phyloP scores from a whole-genome alignment of 208 protist genomes.

The Wallacemonas sp. region DNA sequence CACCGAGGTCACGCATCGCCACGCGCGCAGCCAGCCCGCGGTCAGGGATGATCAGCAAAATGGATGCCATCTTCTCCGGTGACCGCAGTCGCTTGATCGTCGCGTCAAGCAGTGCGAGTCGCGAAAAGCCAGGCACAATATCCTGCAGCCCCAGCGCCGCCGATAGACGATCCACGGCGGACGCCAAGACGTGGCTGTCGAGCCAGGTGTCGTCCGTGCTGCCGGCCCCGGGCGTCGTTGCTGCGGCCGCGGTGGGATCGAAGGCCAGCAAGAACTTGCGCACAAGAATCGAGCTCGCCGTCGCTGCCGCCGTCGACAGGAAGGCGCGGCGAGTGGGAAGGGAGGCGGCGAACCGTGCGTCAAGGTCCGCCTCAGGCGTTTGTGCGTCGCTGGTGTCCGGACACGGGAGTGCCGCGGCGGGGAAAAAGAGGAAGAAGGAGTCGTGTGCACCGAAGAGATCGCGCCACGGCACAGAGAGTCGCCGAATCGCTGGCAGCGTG shows the following conservation, averaged over 20 bases:
- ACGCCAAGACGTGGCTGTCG: slow-evolving; percentile 2
- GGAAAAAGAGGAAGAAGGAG: slow-evolving; percentile 4
- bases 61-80: slow-evolving; percentile 29
- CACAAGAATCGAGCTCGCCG: slow-evolving; percentile 21
- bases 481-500: slow-evolving; percentile 24
- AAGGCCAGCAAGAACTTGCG: slow-evolving; percentile 25
- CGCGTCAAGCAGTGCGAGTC: slow-evolving; percentile 61
- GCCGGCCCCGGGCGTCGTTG: background rate
- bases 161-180: slow-evolving; percentile 20
- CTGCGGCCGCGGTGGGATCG: background rate
- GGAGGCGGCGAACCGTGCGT: background rate
- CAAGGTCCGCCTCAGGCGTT: background rate
- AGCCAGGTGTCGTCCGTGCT: too few species aligned
- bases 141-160: slow-evolving; percentile 39
- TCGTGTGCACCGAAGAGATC: slow-evolving; percentile 18
- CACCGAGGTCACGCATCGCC: slow-evolving; percentile 27
- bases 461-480: slow-evolving; percentile 37
- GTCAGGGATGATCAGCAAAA: slow-evolving; percentile 36
- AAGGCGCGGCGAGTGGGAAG: background rate
- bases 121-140: slow-evolving; percentile 34
- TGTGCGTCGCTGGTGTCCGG: background rate
- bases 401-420: background rate
- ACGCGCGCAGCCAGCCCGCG: slow-evolving; percentile 47
- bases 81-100: slow-evolving; percentile 46
- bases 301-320: background rate